phyloP scores from a whole-genome alignment of 2,329 filamentous ascomycete species.

The Dactylellina parvicollis region DNA sequence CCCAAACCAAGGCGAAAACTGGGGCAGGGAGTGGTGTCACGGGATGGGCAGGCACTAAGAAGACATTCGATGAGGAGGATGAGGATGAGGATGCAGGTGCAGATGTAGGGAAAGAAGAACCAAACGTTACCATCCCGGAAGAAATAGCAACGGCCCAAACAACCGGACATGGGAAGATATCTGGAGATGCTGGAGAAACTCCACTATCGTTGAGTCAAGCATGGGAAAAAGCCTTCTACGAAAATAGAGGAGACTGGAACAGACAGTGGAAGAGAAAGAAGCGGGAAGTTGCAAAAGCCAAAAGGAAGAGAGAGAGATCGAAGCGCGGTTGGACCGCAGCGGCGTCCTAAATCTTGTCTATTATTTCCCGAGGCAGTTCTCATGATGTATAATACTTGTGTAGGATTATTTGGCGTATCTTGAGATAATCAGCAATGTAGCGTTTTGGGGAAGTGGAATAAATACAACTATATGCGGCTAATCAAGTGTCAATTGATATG shows the following conservation, averaged over 20 bases:
- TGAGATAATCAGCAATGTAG: neutral
- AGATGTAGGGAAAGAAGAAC: neutral
- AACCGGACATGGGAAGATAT: constrained; percentile 51
- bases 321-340: constrained; percentile 32
- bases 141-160: neutral
- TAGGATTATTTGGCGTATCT: neutral
- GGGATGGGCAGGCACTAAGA: constrained; percentile 32
- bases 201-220: constrained; percentile 31
- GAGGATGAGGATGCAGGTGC: neutral
- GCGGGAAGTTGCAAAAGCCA: constrained; percentile 73
- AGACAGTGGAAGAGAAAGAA: constrained; percentile 73
- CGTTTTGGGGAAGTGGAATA: neutral
- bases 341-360: neutral
- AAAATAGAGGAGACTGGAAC: constrained; percentile 73
- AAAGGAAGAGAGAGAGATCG: constrained; percentile 69
- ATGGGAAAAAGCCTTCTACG: constrained; percentile 72
- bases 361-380: neutral
- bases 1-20: constrained; percentile 20
- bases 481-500: too few species aligned
- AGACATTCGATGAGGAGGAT: constrained; percentile 30
- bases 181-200: constrained; percentile 53
- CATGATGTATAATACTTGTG: constrained; percentile 13
- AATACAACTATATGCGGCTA: neutral
- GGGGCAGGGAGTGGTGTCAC: constrained; percentile 28
- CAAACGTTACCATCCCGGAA: neutral